These are phyloP conservation scores for Kwoniella sp. DNA, from an alignment of 768 basidiomycete genomes.

Conservation along the genomic window DNA sequence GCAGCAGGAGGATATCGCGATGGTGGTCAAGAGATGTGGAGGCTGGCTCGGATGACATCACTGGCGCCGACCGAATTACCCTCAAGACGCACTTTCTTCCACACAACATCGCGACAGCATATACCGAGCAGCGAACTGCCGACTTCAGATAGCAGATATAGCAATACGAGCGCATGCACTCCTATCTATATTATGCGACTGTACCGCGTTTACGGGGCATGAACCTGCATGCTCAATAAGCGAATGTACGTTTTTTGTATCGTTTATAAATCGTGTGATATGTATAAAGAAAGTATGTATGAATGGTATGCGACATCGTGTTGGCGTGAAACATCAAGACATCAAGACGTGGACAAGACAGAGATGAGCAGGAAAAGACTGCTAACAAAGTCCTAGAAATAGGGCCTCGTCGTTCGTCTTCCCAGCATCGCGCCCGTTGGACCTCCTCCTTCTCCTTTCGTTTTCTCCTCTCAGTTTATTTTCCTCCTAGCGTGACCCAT, in stretches of 20 bases:
- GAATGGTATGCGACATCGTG: not conserved
- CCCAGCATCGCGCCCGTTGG: too few relatives aligned
- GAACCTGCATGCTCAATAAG: constrained; percentile 1
- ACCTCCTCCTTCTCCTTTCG: too few relatives aligned
- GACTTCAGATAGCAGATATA: too few relatives aligned
- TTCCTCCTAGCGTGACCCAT: not conserved
- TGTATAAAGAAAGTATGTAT: not conserved
- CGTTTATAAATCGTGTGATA: not conserved
- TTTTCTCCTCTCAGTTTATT: not conserved
- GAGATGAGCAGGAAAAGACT: not conserved
- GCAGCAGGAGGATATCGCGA: not conserved
- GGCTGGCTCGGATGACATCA: not conserved
- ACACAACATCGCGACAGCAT: too few relatives aligned
- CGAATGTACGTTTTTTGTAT: not conserved
- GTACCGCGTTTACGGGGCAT: not conserved
- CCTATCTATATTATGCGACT: too few relatives aligned
- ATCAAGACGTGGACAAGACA: not conserved
- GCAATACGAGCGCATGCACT: too few relatives aligned
- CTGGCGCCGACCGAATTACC: too few relatives aligned
- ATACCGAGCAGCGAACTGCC: too few relatives aligned
- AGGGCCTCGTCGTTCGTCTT: too few relatives aligned
- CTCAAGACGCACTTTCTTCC: too few relatives aligned
- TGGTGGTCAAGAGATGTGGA: not conserved
- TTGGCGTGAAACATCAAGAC: constrained; percentile 2
- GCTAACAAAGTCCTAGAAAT: not conserved